A percentile compares a stretch with the other conserved stretches of the same genome.
Evolutionary conservation across 768 basidiomycete species (phyloP).

Genomic region (Kondoa subrosea): DNA sequence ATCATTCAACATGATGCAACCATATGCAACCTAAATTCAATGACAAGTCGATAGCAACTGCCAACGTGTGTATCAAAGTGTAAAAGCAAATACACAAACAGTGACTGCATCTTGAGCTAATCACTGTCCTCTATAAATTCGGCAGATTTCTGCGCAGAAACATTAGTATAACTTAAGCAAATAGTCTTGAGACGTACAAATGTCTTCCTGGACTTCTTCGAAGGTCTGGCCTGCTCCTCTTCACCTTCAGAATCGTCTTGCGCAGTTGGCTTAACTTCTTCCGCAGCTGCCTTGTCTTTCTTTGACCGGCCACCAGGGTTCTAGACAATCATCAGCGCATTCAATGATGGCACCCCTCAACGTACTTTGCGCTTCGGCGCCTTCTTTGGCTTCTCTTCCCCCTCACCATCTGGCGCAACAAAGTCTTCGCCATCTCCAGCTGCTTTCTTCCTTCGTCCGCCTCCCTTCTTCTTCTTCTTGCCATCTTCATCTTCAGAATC

Average conservation of each 20-base stretch:
- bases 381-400: background rate
- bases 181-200: background rate
- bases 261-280: background rate
- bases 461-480: conserved; percentile 28
- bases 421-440: background rate
- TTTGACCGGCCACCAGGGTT: background rate
- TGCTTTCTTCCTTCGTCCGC: background rate
- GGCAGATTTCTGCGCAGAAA: background rate
- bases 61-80: too few species aligned
- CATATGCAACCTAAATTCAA: too few species aligned
- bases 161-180: background rate
- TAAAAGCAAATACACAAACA: background rate
- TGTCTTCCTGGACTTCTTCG: background rate
- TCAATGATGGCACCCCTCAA: background rate
- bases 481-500: conserved; percentile 67
- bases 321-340: background rate
- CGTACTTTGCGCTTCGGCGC: background rate
- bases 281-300: background rate
- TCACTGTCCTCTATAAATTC: background rate
- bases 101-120: background rate
- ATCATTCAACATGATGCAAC: too few species aligned
- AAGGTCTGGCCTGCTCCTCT: background rate
- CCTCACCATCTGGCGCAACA: background rate
- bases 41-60: too few species aligned
- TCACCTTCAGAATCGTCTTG: background rate